Evolutionary conservation across 2,329 filamentous ascomycete genomes (phyloP), one percentile per base, ranked within the genome.

Genomic region (Alternaria novae-zelandiae): DNA sequence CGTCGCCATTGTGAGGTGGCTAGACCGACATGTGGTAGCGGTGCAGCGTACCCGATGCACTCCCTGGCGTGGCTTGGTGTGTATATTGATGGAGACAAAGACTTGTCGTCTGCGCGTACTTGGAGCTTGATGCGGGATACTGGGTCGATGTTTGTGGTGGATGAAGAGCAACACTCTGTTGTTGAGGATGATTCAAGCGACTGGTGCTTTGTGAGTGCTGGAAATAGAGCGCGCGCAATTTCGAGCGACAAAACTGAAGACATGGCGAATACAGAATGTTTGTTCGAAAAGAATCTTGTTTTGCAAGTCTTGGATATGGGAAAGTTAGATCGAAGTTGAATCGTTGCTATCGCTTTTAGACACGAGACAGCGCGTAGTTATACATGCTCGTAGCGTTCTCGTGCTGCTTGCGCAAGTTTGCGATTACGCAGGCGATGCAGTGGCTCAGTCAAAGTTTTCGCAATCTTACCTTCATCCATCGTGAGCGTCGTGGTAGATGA

Each of bases 391-490:
- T 9, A 3, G 13, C 49, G 9, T 36, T 36, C 30, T 53, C 49
- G 4, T 17, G 23, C 26, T 47, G 13, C 44, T 11, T 21, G 20
- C 11, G 17, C 13, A 13, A 11, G 47, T 21, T 50, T 30, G 26
- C n/a, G 17, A 28, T 30, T 30, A 30, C 28, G 28, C 23, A 41
- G 15, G 43, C 21, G 21, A 32, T 7, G 43, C 45, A 11, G 55
- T 56, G 59, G 59, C 63, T 57, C 41, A 63, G 59, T 45, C 30
- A 13, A 5, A 11, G 25, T 23, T 36, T 54, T 11, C 36, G 45
- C 46, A 30, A 8, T 15, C 46, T 30, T 10, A 13, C 25, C 15
- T 26, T 7, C 6, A n/a, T 23, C 26, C 25, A 49, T 23, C 13
- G 21, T 21, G 15, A 23, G 17, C 21, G 25, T 51, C 26, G 26